Evolutionary conservation across 208 protist genomes (phyloP).

Genomic region (Tritrichomonas foetus): DNA sequence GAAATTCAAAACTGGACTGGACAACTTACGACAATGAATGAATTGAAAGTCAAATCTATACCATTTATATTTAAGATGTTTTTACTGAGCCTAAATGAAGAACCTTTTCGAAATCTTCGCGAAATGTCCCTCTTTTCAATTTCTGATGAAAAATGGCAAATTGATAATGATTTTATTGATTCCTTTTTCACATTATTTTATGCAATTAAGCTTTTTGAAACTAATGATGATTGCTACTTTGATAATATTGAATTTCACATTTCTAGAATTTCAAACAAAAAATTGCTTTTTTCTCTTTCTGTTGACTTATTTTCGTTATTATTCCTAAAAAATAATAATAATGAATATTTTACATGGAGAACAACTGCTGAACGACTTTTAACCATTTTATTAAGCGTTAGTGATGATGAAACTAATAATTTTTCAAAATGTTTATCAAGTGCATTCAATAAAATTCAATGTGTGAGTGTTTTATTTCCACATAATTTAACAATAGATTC

Average conservation of each 20-base stretch:
- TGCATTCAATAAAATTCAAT: too few species aligned
- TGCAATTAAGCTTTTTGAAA: neutral
- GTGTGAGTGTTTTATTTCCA: too few species aligned
- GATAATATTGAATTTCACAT: neutral
- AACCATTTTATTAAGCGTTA: neutral
- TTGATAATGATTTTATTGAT: neutral
- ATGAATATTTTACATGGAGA: neutral
- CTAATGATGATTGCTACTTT: neutral
- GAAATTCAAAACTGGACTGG: neutral
- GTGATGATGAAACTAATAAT: too few species aligned
- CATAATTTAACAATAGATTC: too few species aligned
- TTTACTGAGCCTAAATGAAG: neutral
- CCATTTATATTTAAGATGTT: neutral
- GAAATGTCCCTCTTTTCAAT: neutral
- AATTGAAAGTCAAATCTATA: neutral
- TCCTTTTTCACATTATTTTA: neutral
- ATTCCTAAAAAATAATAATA: neutral
- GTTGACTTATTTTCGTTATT: neutral
- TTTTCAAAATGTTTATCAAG: too few species aligned
- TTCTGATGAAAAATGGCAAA: neutral
- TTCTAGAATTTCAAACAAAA: neutral
- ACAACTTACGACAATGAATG: neutral
- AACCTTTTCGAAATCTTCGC: neutral
- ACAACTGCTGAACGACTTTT: neutral
- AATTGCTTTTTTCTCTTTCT: neutral